These are phyloP conservation scores for Solanum clarkiae DNA, from an alignment of 257 asterid genomes.

Conservation along the genomic window DNA sequence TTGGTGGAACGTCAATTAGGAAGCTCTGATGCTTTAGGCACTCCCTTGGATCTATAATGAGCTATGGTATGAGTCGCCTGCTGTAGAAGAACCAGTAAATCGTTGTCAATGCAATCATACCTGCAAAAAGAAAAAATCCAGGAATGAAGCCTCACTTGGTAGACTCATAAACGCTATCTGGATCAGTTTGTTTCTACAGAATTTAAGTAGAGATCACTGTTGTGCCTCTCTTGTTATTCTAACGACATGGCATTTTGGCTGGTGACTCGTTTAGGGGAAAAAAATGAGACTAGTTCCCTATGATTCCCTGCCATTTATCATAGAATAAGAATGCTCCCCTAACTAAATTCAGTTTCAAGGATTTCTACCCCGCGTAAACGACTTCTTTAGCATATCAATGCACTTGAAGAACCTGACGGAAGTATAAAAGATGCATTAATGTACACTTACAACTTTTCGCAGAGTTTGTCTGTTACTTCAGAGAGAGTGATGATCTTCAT, in stretches of 20 bases:
- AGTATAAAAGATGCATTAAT: not conserved
- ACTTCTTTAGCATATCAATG: not conserved
- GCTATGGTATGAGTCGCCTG: slow-evolving; percentile 28
- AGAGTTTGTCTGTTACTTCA: slow-evolving; percentile 16
- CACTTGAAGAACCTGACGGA: not conserved
- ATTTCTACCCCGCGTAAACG: not conserved
- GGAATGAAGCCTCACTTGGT: not conserved
- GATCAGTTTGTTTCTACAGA: not conserved
- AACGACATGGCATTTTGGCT: not conserved
- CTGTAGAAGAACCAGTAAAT: slow-evolving; percentile 26
- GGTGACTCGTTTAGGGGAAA: not conserved
- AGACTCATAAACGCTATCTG: not conserved
- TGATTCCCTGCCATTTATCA: not conserved
- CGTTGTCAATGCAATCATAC: slow-evolving; percentile 46
- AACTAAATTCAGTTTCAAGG: not conserved
- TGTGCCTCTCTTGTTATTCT: not conserved
- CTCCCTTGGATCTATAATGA: slow-evolving; percentile 30
- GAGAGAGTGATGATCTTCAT: slow-evolving; percentile 21
- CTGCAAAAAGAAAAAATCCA: slow-evolving; percentile 14
- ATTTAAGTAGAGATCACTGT: not conserved
- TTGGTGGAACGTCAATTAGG: not conserved
- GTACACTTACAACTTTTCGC: slow-evolving; percentile 10
- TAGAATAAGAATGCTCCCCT: not conserved
- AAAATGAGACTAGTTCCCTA: not conserved
- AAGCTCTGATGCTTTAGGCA: slow-evolving; percentile 34